These are phyloP conservation scores for Aspergillus brasiliensis DNA, from an alignment of 2,329 filamentous ascomycete species.

Conservation along the genomic window DNA sequence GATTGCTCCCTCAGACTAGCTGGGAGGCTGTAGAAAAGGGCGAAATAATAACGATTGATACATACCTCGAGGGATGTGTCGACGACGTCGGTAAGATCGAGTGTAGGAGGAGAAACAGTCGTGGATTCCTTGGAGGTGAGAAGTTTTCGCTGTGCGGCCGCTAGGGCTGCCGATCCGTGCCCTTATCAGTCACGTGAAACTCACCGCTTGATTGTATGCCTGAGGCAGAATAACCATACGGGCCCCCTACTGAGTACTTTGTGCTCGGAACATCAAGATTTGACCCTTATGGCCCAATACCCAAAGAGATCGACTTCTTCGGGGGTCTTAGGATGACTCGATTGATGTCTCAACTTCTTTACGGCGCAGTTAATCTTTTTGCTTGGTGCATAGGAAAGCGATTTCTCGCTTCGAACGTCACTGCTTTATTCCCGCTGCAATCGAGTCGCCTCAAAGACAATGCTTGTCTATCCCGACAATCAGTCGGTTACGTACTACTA, in stretches of 20 bases:
- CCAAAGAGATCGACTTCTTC: no score
- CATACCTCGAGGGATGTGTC: constrained; percentile 44
- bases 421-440: no score
- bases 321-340: no score
- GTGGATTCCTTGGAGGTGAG: constrained; percentile 14
- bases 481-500: neutral
- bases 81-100: constrained; percentile 33
- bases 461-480: neutral
- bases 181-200: constrained; percentile 36
- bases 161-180: constrained; percentile 32
- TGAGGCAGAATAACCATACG: constrained; percentile 15
- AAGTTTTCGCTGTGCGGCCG: constrained; percentile 34
- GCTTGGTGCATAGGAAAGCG: no score
- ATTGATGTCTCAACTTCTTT: no score
- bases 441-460: no score
- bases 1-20: constrained; percentile 51
- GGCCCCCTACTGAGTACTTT: neutral
- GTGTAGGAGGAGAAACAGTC: constrained; percentile 20
- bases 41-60: constrained; percentile 25
- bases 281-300: no score
- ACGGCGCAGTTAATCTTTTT: no score
- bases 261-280: neutral
- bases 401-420: no score
- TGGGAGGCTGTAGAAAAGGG: constrained; percentile 38
- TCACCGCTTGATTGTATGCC: constrained; percentile 1